Conservation (phyloP, 768 basidiomycete species). For the Calocybe gangraenosa region DNA sequence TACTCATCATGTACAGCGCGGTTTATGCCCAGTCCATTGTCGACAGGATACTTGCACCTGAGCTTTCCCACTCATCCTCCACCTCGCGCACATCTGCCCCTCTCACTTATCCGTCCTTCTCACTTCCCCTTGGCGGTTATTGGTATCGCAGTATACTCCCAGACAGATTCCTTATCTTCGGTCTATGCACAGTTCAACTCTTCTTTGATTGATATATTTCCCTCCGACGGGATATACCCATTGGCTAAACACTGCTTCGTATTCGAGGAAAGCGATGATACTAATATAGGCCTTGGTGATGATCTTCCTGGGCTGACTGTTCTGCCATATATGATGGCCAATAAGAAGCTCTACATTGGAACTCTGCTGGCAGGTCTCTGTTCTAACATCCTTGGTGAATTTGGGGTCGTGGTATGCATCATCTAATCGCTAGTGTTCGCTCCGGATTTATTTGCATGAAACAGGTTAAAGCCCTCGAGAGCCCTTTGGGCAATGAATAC, state of each 20-base stretch:
- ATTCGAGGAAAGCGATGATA: slow-evolving; percentile 71
- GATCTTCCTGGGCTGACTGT: slow-evolving; percentile 62
- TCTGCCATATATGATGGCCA: slow-evolving; percentile 83
- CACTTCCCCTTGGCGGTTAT: slow-evolving; percentile 86
- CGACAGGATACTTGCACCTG: slow-evolving; percentile 80
- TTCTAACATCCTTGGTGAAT: slow-evolving; percentile 80
- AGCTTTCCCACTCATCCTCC: slow-evolving; percentile 74
- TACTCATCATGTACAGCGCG: slow-evolving; percentile 48
- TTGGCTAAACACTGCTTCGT: slow-evolving; percentile 81
- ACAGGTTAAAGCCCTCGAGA: slow-evolving; percentile 77
- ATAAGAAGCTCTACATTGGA: slow-evolving; percentile 84
- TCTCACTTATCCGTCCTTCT: slow-evolving; percentile 74
- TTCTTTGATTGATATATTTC: slow-evolving; percentile 61
- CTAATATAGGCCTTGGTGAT: slow-evolving; percentile 53
- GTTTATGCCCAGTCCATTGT: slow-evolving; percentile 75
- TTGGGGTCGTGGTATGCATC: slow-evolving; percentile 73
- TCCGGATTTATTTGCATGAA: slow-evolving; percentile 7
- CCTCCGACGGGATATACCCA: slow-evolving; percentile 64
- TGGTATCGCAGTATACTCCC: slow-evolving; percentile 73
- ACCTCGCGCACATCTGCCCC: slow-evolving; percentile 57
- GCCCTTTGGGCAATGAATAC: slow-evolving; percentile 81
- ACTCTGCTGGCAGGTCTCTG: slow-evolving; percentile 87
- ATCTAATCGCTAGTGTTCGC: not conserved
- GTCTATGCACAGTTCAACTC: slow-evolving; percentile 66
- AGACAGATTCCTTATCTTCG: slow-evolving; percentile 45